Conservation (phyloP, 2,329 filamentous ascomycete species). For the Penicillium sp. region DNA sequence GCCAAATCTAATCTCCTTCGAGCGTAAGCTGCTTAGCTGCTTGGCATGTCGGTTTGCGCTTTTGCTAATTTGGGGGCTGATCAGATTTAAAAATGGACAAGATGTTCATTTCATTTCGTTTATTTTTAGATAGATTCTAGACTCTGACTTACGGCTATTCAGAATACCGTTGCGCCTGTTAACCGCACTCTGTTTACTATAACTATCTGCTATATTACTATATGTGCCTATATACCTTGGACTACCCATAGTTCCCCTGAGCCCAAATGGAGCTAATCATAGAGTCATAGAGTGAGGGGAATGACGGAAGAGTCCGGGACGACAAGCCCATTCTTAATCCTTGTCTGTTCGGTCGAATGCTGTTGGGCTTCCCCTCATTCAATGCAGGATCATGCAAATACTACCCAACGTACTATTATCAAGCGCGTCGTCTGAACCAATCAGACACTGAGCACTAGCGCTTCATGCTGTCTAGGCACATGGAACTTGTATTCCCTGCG, state of each 20-base stretch:
- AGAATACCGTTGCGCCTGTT: background rate
- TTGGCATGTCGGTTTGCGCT: background rate
- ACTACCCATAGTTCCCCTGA: background rate
- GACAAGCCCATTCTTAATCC: background rate
- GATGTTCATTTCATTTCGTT: background rate
- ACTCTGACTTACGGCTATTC: background rate
- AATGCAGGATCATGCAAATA: conserved; percentile 19
- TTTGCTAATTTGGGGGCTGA: background rate
- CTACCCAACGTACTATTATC: conserved; percentile 9
- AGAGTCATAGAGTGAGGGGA: background rate
- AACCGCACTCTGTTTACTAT: background rate
- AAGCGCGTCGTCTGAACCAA: conserved; percentile 3
- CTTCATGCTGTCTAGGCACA: background rate
- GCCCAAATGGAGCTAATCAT: background rate
- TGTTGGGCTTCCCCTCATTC: conserved; percentile 4
- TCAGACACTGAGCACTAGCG: conserved; percentile 1
- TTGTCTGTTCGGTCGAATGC: conserved; percentile 1
- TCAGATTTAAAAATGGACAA: background rate
- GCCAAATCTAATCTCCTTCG: background rate
- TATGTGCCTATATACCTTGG: background rate
- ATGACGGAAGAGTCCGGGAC: conserved; percentile 1
- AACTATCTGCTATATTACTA: background rate
- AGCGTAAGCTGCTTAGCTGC: background rate
- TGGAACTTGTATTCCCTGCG: conserved; percentile 5
- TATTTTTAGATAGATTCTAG: background rate